phyloP scores from a whole-genome alignment of 192 early-diverging fungal genomes.

The Umbelopsis sp. region DNA sequence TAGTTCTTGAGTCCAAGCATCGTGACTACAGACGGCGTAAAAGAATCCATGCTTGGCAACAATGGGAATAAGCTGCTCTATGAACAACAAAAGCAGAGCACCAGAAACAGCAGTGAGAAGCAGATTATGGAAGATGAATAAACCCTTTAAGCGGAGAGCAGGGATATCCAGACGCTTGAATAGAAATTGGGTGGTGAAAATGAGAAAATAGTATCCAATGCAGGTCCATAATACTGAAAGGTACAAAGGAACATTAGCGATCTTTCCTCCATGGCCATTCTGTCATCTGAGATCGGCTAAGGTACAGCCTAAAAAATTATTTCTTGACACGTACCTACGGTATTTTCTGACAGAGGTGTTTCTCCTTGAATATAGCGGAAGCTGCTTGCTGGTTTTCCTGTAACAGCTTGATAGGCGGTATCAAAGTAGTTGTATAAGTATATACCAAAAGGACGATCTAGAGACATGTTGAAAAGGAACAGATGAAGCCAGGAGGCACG shows the following conservation, averaged over 20 bases:
- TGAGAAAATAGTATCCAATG: conserved; percentile 61
- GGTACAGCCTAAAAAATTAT: neutral
- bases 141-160: conserved; percentile 1
- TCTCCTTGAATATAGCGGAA: conserved; percentile 13
- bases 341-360: conserved; percentile 11
- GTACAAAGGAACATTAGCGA: neutral
- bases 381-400: neutral
- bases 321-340: neutral
- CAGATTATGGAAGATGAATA: conserved; percentile 79
- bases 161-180: conserved; percentile 53
- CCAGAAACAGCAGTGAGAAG: conserved; percentile 65
- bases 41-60: conserved; percentile 64
- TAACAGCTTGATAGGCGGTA: neutral
- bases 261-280: neutral
- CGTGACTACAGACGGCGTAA: conserved; percentile 63
- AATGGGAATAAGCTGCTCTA: conserved; percentile 73
- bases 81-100: conserved; percentile 63
- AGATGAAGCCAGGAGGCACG: neutral
- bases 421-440: conserved; percentile 12
- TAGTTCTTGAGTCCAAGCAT: conserved; percentile 71
- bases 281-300: neutral
- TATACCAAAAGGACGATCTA: conserved; percentile 19
- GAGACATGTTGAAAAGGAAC: conserved; percentile 7
- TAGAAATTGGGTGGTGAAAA: conserved; percentile 72
- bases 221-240: conserved; percentile 42